Evolutionary conservation across 2,329 filamentous ascomycete genomes (phyloP).

Genomic region (Ciborinia camelliae): DNA sequence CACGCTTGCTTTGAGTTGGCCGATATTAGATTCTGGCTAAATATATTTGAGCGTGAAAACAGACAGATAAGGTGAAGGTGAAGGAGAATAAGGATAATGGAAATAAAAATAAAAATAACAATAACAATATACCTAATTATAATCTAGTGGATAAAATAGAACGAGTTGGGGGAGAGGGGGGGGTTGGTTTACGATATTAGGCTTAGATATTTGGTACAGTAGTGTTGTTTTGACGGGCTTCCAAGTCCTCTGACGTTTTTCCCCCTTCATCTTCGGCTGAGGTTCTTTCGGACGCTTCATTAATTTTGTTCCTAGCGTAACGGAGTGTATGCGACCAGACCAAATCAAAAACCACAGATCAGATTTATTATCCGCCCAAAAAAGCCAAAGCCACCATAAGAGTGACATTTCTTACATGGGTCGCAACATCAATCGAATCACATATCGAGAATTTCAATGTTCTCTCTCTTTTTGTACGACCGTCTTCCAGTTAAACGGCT

Average conservation of each 20-base stretch:
- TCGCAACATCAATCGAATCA: slow-evolving; percentile 5
- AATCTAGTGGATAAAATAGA: neutral
- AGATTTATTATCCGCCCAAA: neutral
- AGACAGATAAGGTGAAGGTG: neutral
- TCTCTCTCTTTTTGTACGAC: neutral
- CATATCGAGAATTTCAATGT: neutral
- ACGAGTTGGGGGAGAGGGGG: too few species aligned
- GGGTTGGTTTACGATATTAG: too few species aligned
- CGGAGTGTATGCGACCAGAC: neutral
- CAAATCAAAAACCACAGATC: neutral
- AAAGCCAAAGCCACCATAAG: slow-evolving; percentile 16
- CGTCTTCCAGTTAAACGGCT: slow-evolving; percentile 23
- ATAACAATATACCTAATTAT: too few species aligned
- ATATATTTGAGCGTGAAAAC: neutral
- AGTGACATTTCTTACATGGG: neutral
- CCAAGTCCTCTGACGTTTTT: neutral
- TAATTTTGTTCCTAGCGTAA: neutral
- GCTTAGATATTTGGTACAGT: too few species aligned
- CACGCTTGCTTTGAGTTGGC: neutral
- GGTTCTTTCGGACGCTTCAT: neutral
- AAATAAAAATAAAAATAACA: too few species aligned
- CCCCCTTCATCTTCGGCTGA: slow-evolving; percentile 8
- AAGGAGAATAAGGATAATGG: neutral
- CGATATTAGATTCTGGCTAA: slow-evolving; percentile 1
- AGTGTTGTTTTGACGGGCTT: neutral